Evolutionary conservation across 257 asterid genomes (phyloP).

Genomic region (Jasminum sambac): DNA sequence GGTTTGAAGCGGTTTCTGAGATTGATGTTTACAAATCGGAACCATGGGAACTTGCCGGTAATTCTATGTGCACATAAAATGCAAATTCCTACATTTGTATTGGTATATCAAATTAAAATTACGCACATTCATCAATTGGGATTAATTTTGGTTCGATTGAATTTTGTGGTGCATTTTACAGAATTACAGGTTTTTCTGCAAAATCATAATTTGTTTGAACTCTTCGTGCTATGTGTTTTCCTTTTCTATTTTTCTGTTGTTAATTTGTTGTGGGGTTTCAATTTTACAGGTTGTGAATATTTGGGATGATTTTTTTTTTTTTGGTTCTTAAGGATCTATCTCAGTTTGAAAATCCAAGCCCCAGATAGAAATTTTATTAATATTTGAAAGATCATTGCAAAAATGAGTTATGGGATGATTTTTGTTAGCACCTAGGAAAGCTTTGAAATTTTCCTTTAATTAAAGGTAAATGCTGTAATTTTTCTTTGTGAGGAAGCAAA

Average conservation of each 20-base stretch:
- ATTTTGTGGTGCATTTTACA: neutral
- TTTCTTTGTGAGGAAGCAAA: neutral
- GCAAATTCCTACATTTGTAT: neutral
- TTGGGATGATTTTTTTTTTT: neutral
- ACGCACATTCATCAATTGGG: neutral
- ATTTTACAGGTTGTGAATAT: neutral
- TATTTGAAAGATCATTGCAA: no score
- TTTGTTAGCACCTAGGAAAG: neutral
- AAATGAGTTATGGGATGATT: neutral
- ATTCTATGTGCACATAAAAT: conserved; percentile 12
- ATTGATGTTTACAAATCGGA: conserved; percentile 52
- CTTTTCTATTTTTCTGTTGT: neutral
- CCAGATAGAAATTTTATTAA: no score
- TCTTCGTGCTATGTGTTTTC: neutral
- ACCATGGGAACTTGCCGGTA: conserved; percentile 62
- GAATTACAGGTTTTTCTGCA: neutral
- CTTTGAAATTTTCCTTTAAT: neutral
- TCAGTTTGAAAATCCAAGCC: no score
- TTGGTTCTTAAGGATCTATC: no score
- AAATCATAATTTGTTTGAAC: neutral
- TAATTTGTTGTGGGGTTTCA: conserved; percentile 13
- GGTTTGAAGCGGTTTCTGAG: conserved; percentile 40
- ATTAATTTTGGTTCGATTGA: neutral
- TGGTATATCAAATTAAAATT: neutral
- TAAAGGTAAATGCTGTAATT: neutral